Evolutionary conservation across 345 rosid genomes (phyloP).

Genomic region (Arabidopsis thaliana): DNA sequence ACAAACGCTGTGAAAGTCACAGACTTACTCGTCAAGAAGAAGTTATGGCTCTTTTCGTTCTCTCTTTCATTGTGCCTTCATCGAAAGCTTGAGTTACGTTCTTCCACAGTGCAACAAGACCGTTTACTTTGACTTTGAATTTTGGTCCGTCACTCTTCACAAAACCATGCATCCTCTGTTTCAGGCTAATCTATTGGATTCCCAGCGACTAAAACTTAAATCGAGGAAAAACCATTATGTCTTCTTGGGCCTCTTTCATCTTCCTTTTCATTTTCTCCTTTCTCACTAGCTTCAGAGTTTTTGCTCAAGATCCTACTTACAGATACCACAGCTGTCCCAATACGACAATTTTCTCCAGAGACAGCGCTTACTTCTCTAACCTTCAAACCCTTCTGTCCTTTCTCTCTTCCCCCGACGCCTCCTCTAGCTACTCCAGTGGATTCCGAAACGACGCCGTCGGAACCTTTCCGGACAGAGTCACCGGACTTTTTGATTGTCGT

Average conservation of each 20-base stretch:
- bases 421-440: slow-evolving; percentile 18
- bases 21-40: too few relatives aligned
- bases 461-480: slow-evolving; percentile 11
- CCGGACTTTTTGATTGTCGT: slow-evolving; percentile 45
- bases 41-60: too few relatives aligned
- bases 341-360: slow-evolving; percentile 34
- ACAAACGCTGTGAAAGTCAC: too few relatives aligned
- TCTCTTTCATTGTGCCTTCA: too few relatives aligned
- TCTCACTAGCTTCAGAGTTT: slow-evolving; percentile 33
- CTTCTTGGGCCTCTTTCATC: not conserved
- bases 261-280: not conserved
- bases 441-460: slow-evolving; percentile 35
- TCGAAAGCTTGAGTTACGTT: too few relatives aligned
- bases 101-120: too few relatives aligned
- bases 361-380: slow-evolving; percentile 49
- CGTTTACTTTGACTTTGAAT: too few relatives aligned
- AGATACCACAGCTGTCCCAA: slow-evolving; percentile 2
- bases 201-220: too few relatives aligned
- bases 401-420: slow-evolving; percentile 37
- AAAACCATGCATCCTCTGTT: too few relatives aligned
- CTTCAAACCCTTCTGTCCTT: slow-evolving; percentile 45
- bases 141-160: too few relatives aligned
- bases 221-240: not conserved
- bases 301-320: slow-evolving; percentile 18
- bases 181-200: too few relatives aligned